Base-by-base conservation (phyloP, 2,329 filamentous ascomycete species). In the Chaetomiaceae sp. region DNA sequence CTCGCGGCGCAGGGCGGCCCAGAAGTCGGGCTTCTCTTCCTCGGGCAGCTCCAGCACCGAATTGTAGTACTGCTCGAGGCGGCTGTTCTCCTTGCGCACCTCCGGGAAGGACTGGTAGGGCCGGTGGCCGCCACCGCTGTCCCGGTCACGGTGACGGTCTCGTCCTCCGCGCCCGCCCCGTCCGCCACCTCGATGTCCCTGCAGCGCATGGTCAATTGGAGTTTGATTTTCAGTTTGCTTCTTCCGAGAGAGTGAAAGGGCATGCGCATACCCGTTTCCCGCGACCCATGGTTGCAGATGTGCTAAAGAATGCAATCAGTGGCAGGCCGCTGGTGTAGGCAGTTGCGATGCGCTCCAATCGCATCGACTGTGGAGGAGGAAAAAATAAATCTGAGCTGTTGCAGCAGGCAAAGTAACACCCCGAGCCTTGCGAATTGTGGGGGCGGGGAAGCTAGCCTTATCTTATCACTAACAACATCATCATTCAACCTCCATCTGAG, bases 51-150 rank as follows among this genome's bases (percentile, higher is more conserved):
- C 78, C 6, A 86, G 75, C 24, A 90, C 74, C 52, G 76, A 73
- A 63, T 94, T 84, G 73, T 98, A 98, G 71, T 86, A 97, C 54
- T 75, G 73, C 69, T 97, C 85, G 54, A 95, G 84, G 59, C 84
- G 83, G 62, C 86, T 84, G 68, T 98, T 95, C 58, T 82, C 71
- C 71, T 90, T 93, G 58, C 74, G 68, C 45, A 95, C 74, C 32
- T 84, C 76, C 15, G 76, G 69, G 62, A 79, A 83, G 6, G 61
- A 62, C 54, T 65, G 60, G 57, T 69, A 69, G 43, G 70, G 68
- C 51, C 71, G 69, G 56, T 70, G 58, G 5, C 67, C 50, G 3
- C 37, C 51, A 18, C 39, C 33, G 43, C 64, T 66, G 45, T 67
- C 67, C 32, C 65, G 58, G 19, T 32, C 38, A 27, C 36, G 36